A percentile compares a stretch with the other conserved stretches of the same genome.
Conservation (phyloP, 257 asterid genomes). For the Ligustrum vulgare region DNA sequence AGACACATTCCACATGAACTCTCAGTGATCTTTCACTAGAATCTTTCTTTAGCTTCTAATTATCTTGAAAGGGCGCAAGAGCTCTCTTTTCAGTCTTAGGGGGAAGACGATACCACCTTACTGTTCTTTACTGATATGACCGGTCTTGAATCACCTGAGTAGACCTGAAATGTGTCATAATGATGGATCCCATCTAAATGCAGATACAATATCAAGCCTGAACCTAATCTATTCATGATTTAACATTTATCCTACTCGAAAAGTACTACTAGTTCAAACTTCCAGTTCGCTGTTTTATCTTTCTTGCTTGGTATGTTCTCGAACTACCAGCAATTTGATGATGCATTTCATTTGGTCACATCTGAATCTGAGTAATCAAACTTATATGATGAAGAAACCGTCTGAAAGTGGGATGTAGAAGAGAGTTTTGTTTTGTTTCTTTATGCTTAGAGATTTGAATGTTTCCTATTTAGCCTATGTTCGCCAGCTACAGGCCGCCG, state of each 20-base stretch:
- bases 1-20: neutral
- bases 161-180: too few relatives aligned
- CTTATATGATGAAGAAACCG: neutral
- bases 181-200: too few relatives aligned
- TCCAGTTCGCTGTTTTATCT: neutral
- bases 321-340: neutral
- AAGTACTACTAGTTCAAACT: neutral
- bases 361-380: neutral
- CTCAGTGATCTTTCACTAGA: neutral
- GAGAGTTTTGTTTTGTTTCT: neutral
- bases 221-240: neutral
- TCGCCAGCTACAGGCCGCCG: too few relatives aligned
- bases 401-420: neutral
- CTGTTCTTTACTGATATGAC: neutral
- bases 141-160: neutral
- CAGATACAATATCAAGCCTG: neutral
- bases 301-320: neutral
- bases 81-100: neutral
- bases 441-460: neutral
- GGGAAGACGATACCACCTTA: neutral
- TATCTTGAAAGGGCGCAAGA: neutral
- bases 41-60: neutral
- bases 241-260: slow-evolving; percentile 8
- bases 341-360: neutral
- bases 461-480: slow-evolving; percentile 22